Evolutionary conservation across 2,329 filamentous ascomycete species (phyloP), one percentile per base, ranked within the genome.

Genomic region (Colletotrichum siamense): DNA sequence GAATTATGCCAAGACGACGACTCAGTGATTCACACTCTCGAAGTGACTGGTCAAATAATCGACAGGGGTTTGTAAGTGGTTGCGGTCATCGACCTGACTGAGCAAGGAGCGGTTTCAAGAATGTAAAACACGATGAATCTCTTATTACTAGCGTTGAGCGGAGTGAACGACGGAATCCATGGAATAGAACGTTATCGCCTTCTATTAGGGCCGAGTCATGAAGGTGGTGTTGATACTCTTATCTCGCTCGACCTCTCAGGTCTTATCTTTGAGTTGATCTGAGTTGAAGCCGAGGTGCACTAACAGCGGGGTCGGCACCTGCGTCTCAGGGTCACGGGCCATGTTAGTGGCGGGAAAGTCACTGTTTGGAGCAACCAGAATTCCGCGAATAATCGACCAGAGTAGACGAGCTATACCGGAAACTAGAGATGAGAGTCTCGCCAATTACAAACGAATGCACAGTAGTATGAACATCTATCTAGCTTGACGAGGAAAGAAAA

Each of bases 291-390:
- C 34, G 67, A 64, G 62, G 36, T 69, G 71, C 65, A 59, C 71
- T 76, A 69, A 68, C 73, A 73, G 70, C 64, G 74, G 74, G 71
- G 74, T 74, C 49, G 30, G 26, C 16, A 15, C 18, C 18, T n/a
- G 49, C 57, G 69, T 30, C 55, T 55, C 57, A 55, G 62, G 30
- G 44, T 62, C 49, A 63, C 61, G 34, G 72, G 28, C 32, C 59
- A 52, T 26, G 57, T 16, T 57, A 57, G 52, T 64, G 34, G 52
- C 18, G 44, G 8, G 52, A 28, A 28, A 26, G 55, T 59, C 55
- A 59, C 8, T 59, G 22, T 30, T n/a, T 59, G 6, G 22, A 59
- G 55, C 16, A 26, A 30, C 8, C 24, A 30, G 12, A 59, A n/a
- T 26, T n/a, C 55, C 26, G 26, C 24, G 55, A 26, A 59, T 26